phyloP scores from a whole-genome alignment of 805 yeast genomes.

The Hanseniaspora guilliermondii region DNA sequence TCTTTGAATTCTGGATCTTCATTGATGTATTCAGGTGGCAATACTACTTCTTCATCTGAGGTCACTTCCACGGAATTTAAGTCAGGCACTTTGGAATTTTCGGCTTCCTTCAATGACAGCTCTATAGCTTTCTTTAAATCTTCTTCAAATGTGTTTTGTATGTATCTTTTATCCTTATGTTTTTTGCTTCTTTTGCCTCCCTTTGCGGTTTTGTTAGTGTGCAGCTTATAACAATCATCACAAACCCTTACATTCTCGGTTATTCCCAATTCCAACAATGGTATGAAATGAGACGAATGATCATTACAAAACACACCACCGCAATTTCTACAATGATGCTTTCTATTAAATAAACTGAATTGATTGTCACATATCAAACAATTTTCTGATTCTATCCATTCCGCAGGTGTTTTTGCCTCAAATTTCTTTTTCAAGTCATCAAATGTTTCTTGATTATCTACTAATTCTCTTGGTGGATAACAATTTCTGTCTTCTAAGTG shows the following conservation, averaged over 20 bases:
- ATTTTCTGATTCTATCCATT: conserved; percentile 90
- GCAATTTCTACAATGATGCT: conserved; percentile 94
- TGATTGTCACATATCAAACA: conserved; percentile 85
- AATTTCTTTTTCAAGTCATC: conserved; percentile 42
- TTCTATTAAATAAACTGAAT: conserved; percentile 72
- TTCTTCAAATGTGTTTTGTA: conserved; percentile 29
- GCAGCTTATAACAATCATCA: conserved; percentile 69
- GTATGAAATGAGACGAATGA: conserved; percentile 62
- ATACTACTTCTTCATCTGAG: conserved; percentile 13
- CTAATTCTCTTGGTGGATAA: background rate
- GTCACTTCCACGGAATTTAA: conserved; percentile 13
- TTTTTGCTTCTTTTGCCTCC: conserved; percentile 15
- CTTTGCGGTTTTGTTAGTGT: conserved; percentile 31
- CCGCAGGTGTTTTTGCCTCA: conserved; percentile 89
- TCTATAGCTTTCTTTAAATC: conserved; percentile 67
- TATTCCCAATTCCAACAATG: conserved; percentile 75
- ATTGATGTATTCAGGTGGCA: conserved; percentile 33
- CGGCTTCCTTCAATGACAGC: conserved; percentile 53
- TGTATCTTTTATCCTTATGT: conserved; percentile 18
- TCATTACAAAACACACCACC: conserved; percentile 87
- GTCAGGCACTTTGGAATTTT: conserved; percentile 13
- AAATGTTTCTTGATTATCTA: conserved; percentile 7
- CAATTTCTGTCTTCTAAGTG: conserved; percentile 10
- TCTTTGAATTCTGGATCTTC: conserved; percentile 84
- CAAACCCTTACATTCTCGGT: conserved; percentile 85